Evolutionary conservation across 2,329 filamentous ascomycete species (phyloP), one percentile per base, ranked within the genome.

Genomic region (Ilyonectria mors-panacis): DNA sequence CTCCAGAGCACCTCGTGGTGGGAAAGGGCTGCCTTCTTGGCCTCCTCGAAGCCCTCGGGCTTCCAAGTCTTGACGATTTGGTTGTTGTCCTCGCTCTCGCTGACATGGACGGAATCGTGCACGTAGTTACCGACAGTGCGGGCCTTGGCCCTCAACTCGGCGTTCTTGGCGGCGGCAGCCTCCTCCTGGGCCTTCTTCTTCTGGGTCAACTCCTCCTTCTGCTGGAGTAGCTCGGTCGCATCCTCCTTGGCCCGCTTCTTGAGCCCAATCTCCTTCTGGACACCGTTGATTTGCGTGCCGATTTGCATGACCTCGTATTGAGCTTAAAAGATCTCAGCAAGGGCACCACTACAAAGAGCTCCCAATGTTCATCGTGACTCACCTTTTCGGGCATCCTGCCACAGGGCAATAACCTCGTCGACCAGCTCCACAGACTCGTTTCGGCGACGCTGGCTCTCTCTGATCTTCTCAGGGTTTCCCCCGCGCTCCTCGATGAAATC

Each of bases 171-270:
- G 17, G 86, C 85, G 2, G 94, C 94, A 64, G 88, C 83, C 37
- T 94, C 92, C 74, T 94, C 89, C 66, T 94, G 86, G 50, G 87
- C 87, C 83, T 95, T 95, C 86, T 97, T 95, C 82, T 94, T 87
- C 81, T 93, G 91, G 77, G 95, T 92, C 55, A 97, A 83, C 4
- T 91, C 89, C 57, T 86, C 85, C 83, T 97, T 98, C 80, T 95
- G 86, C 78, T 91, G 85, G 65, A 98, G 85, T 68, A 98, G 85
- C 45, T 94, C 92, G 73, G 89, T 89, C 45, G 94, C 94, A 79
- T 95, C 91, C 84, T 97, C 94, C 86, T 98, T 97, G 74, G 91
- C 91, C 89, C 97, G 97, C 85, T 97, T 97, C 87, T 95, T 97
- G 77, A 89, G 85, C 19, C 93, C 94, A 78, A 98, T 97, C 80